A percentile compares a stretch with the other conserved stretches of the same genome.
phyloP scores from a whole-genome alignment of 2,329 filamentous ascomycete species.

The Neocucurbitaria cava region DNA sequence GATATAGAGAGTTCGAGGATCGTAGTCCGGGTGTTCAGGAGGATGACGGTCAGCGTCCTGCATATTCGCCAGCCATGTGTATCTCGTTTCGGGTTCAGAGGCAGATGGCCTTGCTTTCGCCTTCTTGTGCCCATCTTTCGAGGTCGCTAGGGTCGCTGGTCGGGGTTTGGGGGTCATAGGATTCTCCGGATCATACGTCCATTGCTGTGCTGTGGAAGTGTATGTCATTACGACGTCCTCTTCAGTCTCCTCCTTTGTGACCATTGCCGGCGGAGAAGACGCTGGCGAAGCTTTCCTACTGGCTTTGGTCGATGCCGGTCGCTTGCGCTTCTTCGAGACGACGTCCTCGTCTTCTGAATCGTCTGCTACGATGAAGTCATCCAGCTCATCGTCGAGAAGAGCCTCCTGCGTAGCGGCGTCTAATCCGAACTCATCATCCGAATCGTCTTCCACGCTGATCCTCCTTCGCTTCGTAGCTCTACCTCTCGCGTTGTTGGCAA shows the following conservation, averaged over 20 bases:
- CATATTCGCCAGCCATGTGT: conserved; percentile 88
- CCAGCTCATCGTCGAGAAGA: conserved; percentile 71
- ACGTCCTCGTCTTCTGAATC: conserved; percentile 75
- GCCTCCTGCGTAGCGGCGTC: conserved; percentile 64
- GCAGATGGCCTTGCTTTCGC: conserved; percentile 73
- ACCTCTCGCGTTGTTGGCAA: conserved; percentile 53
- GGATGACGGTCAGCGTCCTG: conserved; percentile 83
- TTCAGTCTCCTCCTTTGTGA: conserved; percentile 54
- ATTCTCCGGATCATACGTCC: conserved; percentile 74
- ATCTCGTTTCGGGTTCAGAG: conserved; percentile 83
- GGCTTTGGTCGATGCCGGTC: conserved; percentile 70
- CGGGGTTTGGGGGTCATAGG: conserved; percentile 59
- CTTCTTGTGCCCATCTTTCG: conserved; percentile 37
- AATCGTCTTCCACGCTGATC: conserved; percentile 68
- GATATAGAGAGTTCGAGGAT: conserved; percentile 89
- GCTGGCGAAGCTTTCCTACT: conserved; percentile 58
- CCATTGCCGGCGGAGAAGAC: conserved; percentile 50
- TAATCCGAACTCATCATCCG: conserved; percentile 71
- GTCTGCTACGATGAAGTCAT: conserved; percentile 86
- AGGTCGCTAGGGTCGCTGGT: conserved; percentile 38
- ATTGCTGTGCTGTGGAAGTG: conserved; percentile 79
- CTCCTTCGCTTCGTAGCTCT: conserved; percentile 64
- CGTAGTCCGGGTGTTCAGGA: conserved; percentile 83
- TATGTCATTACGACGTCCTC: conserved; percentile 63
- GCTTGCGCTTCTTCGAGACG: conserved; percentile 72